Base-by-base conservation (phyloP, 202 grass and related monocot genomes). In the Panicum virgatum region DNA sequence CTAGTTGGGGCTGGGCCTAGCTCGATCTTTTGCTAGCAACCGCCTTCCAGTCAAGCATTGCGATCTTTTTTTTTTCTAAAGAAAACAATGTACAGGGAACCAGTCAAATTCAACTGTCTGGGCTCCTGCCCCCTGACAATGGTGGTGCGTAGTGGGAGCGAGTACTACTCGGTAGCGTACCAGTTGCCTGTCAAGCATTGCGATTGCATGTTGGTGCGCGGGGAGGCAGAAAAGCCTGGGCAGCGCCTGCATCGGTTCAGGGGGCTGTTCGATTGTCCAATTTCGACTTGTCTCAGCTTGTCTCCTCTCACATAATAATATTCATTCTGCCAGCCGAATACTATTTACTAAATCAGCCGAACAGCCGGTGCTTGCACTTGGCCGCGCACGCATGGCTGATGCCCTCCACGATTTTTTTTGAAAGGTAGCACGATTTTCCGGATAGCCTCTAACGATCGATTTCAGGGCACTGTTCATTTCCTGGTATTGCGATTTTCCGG, bases 71-170 rank as follows among this genome's bases (percentile, higher is more conserved):
- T 13, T 42, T 15, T 3, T 69, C 18, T 53, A n/a, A 4, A 25
- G 13, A 11, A 19, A 11, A 19, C 7, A 63, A 46, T 2, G 46
- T n/a, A 53, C 19, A 53, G 7, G 30, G 50, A 26, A 75, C 58
- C 78, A 73, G 83, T 86, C 88, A 82, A 89, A 86, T 73, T 86
- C 66, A 66, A 82, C 58, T 59, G 83, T 10, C 42, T 37, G 81
- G 57, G 12, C 23, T 30, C 25, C 25, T 29, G 23, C 2, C 12
- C 14, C 32, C 16, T 64, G 68, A 44, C 42, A 30, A 30, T 2
- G 43, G 9, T 32, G 44, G 16, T 6, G 44, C 68, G 68, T 37
- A 50, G 30, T 19, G 76, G 38, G 7, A 2, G n/a, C n/a, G 68
- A 16, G 62, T 62, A 63, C 42, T 4, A 37, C 23, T 72, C 1